phyloP scores from a whole-genome alignment of 768 basidiomycete genomes.

The Suillus clintonianus region DNA sequence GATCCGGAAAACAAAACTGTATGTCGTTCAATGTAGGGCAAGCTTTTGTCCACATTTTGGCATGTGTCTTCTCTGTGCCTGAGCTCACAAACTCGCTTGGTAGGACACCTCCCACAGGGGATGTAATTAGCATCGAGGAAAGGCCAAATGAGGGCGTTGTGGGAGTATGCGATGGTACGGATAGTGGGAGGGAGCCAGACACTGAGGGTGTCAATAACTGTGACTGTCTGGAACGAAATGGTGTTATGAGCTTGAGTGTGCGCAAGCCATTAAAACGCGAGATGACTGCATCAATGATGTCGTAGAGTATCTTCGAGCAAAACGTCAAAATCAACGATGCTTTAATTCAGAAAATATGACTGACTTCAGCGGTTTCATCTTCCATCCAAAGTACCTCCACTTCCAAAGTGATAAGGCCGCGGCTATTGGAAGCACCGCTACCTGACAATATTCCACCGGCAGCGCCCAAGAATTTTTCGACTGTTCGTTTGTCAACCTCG shows the following conservation, averaged over 20 bases:
- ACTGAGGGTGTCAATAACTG: conserved; percentile 1
- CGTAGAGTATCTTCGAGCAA: conserved; percentile 24
- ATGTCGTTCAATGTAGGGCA: conserved; percentile 29
- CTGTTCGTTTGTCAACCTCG: conserved; percentile 35
- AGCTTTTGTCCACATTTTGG: conserved; percentile 28
- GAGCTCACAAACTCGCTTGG: conserved; percentile 31
- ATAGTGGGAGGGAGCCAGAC: conserved; percentile 3
- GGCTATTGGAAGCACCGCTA: conserved; percentile 2
- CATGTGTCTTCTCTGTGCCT: conserved; percentile 25
- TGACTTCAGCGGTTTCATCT: conserved; percentile 30
- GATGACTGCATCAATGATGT: conserved; percentile 31
- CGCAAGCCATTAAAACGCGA: conserved; percentile 31
- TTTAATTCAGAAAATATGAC: background rate
- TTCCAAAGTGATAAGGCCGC: conserved; percentile 23
- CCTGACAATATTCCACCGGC: conserved; percentile 24
- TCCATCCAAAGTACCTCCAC: conserved; percentile 30
- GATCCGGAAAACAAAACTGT: conserved; percentile 32
- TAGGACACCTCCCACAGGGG: background rate
- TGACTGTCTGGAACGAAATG: conserved; percentile 29
- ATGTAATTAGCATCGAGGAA: conserved; percentile 1
- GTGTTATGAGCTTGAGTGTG: conserved; percentile 32
- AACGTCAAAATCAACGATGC: background rate
- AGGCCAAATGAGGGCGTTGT: background rate
- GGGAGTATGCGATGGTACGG: conserved; percentile 10
- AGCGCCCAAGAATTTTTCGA: conserved; percentile 30